These are phyloP conservation scores for Tephrocybe rancida DNA, from an alignment of 768 basidiomycete species.

Conservation along the genomic window DNA sequence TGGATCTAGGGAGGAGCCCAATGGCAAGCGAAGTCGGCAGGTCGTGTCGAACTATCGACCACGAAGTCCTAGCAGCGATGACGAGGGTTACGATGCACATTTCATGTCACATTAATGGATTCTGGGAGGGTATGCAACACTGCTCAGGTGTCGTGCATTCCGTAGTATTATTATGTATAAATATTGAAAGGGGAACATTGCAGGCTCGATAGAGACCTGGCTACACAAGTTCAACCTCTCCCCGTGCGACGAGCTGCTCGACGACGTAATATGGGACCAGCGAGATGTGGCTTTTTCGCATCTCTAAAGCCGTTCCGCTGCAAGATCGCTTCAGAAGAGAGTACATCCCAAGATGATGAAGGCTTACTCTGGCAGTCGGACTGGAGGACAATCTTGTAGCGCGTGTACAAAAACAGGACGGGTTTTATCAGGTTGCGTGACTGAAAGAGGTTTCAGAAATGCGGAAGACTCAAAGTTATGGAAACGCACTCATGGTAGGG, in stretches of 20 bases:
- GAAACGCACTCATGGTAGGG: slow-evolving; percentile 69
- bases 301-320: slow-evolving; percentile 70
- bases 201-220: background rate
- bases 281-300: slow-evolving; percentile 83
- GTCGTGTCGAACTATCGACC: slow-evolving; percentile 34
- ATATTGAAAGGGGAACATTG: slow-evolving; percentile 12
- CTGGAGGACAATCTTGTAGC: slow-evolving; percentile 64
- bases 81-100: slow-evolving; percentile 45
- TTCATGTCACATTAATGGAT: slow-evolving; percentile 32
- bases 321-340: background rate
- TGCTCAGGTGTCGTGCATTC: slow-evolving; percentile 4
- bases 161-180: slow-evolving; percentile 20
- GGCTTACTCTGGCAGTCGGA: slow-evolving; percentile 70
- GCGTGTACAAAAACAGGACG: slow-evolving; percentile 85
- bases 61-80: slow-evolving; percentile 40
- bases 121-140: slow-evolving; percentile 23
- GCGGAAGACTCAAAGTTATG: slow-evolving; percentile 5
- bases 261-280: slow-evolving; percentile 77
- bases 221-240: slow-evolving; percentile 78
- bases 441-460: slow-evolving; percentile 38
- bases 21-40: slow-evolving; percentile 16
- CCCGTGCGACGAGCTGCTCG: slow-evolving; percentile 70
- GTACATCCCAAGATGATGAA: background rate
- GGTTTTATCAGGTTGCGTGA: slow-evolving; percentile 74
- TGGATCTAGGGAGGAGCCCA: slow-evolving; percentile 24